Evolutionary conservation across 139 green algal genomes (phyloP), one percentile per base, ranked within the genome.

Genomic region (Pycnococcus provasolii): DNA sequence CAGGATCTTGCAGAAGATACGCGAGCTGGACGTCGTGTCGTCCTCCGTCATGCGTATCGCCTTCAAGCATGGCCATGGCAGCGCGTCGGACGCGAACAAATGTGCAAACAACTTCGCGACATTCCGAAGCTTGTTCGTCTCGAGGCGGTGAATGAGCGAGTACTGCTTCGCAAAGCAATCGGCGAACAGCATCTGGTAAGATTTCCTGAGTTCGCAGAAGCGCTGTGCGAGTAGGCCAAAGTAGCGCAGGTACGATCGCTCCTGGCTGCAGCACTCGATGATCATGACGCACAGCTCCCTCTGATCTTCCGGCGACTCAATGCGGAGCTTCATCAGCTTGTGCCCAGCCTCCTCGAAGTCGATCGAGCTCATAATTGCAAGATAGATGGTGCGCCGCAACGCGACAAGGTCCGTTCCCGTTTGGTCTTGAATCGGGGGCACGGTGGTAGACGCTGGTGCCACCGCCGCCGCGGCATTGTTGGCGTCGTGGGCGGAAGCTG

Each of bases 41-140:
- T 96, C 93, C 77, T 99, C 93, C 0, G 93, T 98, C 13, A 99
- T 73, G 0, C 83, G 77, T 9, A 99, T 89, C 68, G 76, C 83
- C 0, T 58, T 60, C 64, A 98, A 70, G 61, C 91, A 81, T 2
- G 71, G 77, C 93, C 93, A 99, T 40, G 86, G 84, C 58, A 99
- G 77, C 37, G 86, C 90, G 66, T 95, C 87, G 0, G 82, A 88
- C 40, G 80, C 76, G 45, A 98, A 80, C 67, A 98, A 84, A 80
- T 96, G 76, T 3, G 89, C 88, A 77, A 96, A 97, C 51, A 98
- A 83, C 72, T 91, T 93, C 59, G 93, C 88, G 59, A 95, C 86
- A 80, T 99, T 99, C 68, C 93, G 85, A 68, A 99, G 86, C 88
- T 99, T 99, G 87, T 96, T 96, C 64, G 93, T 99, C 80, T 98